A percentile compares a stretch with the other conserved stretches of the same genome.
phyloP scores from a whole-genome alignment of 2,329 filamentous ascomycete species.

The Pseudogymnoascus sp. region DNA sequence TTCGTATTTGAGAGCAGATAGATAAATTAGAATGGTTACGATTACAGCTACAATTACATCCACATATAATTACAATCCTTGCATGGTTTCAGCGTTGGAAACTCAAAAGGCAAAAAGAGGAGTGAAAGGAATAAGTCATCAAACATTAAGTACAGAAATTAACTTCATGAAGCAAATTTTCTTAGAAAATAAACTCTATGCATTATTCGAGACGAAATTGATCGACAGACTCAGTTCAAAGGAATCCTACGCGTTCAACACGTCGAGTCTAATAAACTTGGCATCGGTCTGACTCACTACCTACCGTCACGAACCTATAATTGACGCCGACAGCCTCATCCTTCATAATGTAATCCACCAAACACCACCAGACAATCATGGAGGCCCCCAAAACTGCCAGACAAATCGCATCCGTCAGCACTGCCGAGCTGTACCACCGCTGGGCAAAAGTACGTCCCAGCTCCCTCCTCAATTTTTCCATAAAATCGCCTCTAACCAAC shows the following conservation, averaged over 20 bases:
- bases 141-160: not conserved
- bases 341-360: too few relatives aligned
- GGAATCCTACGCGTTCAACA: not conserved
- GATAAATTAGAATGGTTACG: not conserved
- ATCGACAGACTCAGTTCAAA: not conserved
- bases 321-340: not conserved
- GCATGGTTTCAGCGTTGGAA: not conserved
- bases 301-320: not conserved
- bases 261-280: not conserved
- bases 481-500: slow-evolving; percentile 14
- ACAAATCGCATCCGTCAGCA: slow-evolving; percentile 28
- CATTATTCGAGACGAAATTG: not conserved
- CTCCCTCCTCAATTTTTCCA: slow-evolving; percentile 1
- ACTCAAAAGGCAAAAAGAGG: not conserved
- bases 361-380: not conserved
- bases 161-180: not conserved
- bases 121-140: not conserved
- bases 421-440: slow-evolving; percentile 37
- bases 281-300: not conserved
- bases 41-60: not conserved
- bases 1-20: not conserved
- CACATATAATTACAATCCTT: not conserved
- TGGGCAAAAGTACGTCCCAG: slow-evolving; percentile 32
- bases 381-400: slow-evolving; percentile 8
- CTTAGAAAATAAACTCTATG: not conserved